Conservation (phyloP, 768 basidiomycete species). For the Tremella fuciformis region DNA sequence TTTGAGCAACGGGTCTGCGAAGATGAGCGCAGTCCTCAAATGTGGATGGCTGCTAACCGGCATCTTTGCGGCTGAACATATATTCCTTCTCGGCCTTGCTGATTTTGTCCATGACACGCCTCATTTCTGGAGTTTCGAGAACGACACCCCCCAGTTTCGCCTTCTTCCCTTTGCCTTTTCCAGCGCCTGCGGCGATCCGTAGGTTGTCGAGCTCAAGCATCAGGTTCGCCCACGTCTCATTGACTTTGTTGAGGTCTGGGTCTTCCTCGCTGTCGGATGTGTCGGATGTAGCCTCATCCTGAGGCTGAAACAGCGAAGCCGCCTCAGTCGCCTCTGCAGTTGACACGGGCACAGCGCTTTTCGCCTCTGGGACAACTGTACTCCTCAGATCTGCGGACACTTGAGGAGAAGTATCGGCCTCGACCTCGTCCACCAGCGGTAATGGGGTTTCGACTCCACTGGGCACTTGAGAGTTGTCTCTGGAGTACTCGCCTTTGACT, state of each 20-base stretch:
- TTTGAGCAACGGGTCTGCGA: constrained; percentile 32
- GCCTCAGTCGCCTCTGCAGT: background rate
- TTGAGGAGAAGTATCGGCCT: background rate
- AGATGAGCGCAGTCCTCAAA: background rate
- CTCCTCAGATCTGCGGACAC: background rate
- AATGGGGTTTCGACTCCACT: background rate
- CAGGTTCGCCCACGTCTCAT: constrained; percentile 36
- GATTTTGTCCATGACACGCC: constrained; percentile 35
- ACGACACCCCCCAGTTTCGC: constrained; percentile 30
- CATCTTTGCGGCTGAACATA: constrained; percentile 49
- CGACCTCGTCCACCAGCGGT: background rate
- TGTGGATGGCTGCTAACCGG: constrained; percentile 38
- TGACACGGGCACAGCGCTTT: background rate
- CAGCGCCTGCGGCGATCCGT: constrained; percentile 21
- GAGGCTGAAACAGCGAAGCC: constrained; percentile 30
- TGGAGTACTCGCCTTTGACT: constrained; percentile 38
- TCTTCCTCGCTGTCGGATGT: constrained; percentile 29
- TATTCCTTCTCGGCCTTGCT: constrained; percentile 49
- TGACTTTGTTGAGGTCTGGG: constrained; percentile 33
- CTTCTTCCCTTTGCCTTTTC: constrained; percentile 33
- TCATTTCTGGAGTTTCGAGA: constrained; percentile 40
- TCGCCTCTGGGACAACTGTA: background rate
- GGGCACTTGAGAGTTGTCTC: background rate
- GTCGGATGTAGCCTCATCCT: constrained; percentile 10
- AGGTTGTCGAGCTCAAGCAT: constrained; percentile 33